Evolutionary conservation across 2,329 filamentous ascomycete species (phyloP).

Genomic region (Claviceps maximensis): DNA sequence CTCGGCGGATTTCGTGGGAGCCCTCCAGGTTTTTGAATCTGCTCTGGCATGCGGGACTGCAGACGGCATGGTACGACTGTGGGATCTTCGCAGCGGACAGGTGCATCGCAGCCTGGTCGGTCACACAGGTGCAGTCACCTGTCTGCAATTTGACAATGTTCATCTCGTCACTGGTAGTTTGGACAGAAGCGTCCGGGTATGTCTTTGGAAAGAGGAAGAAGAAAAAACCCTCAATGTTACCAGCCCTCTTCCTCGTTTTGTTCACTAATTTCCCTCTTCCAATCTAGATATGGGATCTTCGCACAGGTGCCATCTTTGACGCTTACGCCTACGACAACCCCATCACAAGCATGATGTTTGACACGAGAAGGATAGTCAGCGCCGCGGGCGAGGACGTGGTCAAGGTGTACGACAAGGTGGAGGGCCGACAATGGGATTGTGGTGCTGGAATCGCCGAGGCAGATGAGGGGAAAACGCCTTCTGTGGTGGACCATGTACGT

Average conservation of each 20-base stretch:
- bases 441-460: slow-evolving; percentile 65
- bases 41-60: slow-evolving; percentile 92
- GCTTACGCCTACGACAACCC: slow-evolving; percentile 90
- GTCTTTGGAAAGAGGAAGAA: slow-evolving; percentile 21
- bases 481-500: slow-evolving; percentile 70
- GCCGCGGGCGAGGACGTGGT: slow-evolving; percentile 87
- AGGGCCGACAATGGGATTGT: slow-evolving; percentile 93
- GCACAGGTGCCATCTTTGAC: slow-evolving; percentile 88
- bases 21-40: slow-evolving; percentile 89
- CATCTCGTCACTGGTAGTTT: slow-evolving; percentile 87
- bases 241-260: neutral
- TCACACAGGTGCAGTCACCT: slow-evolving; percentile 88
- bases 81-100: slow-evolving; percentile 92
- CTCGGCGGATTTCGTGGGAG: slow-evolving; percentile 82
- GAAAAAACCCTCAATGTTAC: no score
- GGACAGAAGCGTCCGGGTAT: slow-evolving; percentile 86
- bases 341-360: slow-evolving; percentile 96
- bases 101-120: slow-evolving; percentile 94
- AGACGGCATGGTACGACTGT: slow-evolving; percentile 90
- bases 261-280: no score
- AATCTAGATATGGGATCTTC: slow-evolving; percentile 91
- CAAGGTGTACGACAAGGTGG: slow-evolving; percentile 96
- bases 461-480: slow-evolving; percentile 49
- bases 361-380: slow-evolving; percentile 73
- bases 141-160: slow-evolving; percentile 89